These are phyloP conservation scores for Coemansia asiatica DNA, from an alignment of 192 early-diverging fungal genomes.

Conservation along the genomic window DNA sequence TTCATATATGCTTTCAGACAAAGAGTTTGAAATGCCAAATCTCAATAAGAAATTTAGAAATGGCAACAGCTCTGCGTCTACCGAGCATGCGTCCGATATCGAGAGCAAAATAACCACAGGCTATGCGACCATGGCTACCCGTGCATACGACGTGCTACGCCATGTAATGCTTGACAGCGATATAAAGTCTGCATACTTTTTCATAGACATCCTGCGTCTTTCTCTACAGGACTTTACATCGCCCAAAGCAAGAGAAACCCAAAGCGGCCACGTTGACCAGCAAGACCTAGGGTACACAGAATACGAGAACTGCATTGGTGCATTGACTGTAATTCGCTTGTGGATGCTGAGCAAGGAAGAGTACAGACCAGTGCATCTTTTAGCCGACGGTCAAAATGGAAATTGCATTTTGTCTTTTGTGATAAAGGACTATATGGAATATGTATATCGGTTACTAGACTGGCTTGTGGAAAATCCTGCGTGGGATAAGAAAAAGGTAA, in stretches of 20 bases:
- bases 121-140: conserved; percentile 10
- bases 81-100: background rate
- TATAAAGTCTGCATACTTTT: conserved; percentile 25
- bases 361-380: conserved; percentile 36
- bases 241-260: background rate
- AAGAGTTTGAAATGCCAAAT: conserved; percentile 27
- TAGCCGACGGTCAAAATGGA: background rate
- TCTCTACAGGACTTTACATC: conserved; percentile 16
- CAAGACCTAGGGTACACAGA: conserved; percentile 15
- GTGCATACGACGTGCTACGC: conserved; percentile 29
- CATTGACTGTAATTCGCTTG: conserved; percentile 34
- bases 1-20: conserved; percentile 24
- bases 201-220: conserved; percentile 36
- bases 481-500: conserved; percentile 44
- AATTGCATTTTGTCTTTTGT: background rate
- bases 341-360: conserved; percentile 44
- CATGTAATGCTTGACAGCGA: conserved; percentile 31
- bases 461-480: conserved; percentile 31
- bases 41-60: background rate
- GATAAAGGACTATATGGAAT: conserved; percentile 21
- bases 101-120: conserved; percentile 10
- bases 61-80: no score
- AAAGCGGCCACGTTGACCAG: conserved; percentile 7
- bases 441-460: conserved; percentile 22
- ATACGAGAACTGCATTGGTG: conserved; percentile 33